A percentile compares a stretch with the other conserved stretches of the same genome.
Evolutionary conservation across 208 protist genomes (phyloP).

Genomic region (Wallacemonas rigidus): DNA sequence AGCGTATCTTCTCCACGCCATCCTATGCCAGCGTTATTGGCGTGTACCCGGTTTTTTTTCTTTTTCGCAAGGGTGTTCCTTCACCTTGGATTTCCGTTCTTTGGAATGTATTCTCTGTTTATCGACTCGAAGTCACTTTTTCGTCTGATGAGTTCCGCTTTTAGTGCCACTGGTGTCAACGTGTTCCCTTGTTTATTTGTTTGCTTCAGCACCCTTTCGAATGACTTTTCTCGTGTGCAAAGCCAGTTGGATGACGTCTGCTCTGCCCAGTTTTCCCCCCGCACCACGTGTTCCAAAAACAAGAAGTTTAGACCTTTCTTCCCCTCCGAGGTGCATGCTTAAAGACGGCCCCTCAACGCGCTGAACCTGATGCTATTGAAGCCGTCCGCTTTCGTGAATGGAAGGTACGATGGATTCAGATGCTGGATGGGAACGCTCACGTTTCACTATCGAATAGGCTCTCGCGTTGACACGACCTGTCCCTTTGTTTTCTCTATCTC

Average conservation of each 20-base stretch:
- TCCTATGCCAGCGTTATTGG: too few species aligned
- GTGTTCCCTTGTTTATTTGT: background rate
- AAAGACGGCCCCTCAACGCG: background rate
- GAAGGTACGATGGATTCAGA: background rate
- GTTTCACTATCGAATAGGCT: too few species aligned
- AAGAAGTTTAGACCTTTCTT: too few species aligned
- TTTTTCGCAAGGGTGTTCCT: too few species aligned
- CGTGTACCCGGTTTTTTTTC: too few species aligned
- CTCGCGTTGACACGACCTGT: background rate
- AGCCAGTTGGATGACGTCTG: constrained; percentile 3
- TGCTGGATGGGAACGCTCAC: background rate
- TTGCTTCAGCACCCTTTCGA: constrained; percentile 17
- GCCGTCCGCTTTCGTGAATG: background rate
- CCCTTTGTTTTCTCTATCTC: background rate
- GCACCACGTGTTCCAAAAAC: too few species aligned
- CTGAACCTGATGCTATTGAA: background rate
- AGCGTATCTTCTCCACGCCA: too few species aligned
- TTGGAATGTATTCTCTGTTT: too few species aligned
- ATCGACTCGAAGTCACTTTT: background rate
- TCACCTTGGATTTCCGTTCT: too few species aligned
- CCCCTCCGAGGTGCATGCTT: too few species aligned
- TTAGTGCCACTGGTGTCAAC: background rate
- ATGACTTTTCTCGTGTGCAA: constrained; percentile 16
- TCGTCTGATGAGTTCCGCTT: background rate
- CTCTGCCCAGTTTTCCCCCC: background rate